Base-by-base conservation (phyloP, 768 basidiomycete genomes). In the Tulasnella sp. region DNA sequence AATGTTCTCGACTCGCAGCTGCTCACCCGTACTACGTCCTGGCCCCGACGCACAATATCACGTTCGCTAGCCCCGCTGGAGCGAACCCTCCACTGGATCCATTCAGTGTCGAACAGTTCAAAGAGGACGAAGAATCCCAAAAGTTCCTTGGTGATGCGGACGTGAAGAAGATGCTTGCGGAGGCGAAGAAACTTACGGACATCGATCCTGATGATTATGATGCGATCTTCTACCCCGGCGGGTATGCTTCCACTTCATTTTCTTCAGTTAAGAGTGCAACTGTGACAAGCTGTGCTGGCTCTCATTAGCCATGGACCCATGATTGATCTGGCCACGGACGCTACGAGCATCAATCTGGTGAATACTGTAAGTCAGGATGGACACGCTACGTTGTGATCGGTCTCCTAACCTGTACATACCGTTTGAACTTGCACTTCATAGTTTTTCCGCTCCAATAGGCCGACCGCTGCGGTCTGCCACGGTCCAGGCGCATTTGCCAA, bases 151-250 rank as follows among this genome's bases (percentile, higher is more conserved):
- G 73, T 0, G 84, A 89, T 65, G 67, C 71, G 8, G 71, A 70
- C 3, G 79, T 80, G n/a, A 74, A 76, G 63, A 64, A 69, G 15
- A 80, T 84, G 64, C 66, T 85, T 29, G 74, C 73, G 7, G 71
- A 71, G 31, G 78, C 85, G 2, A 80, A 82, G 71, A 79, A 75
- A 69, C 72, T 90, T 48, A 70, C 75, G 0, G 80, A 83, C 0
- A 76, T 90, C 63, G 74, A 76, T 49, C 71, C 70, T 3, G 68
- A 74, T 29, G 80, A 85, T 64, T 90, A 87, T 66, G 81, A 77
- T 53, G 87, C 82, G 12, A 72, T 91, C 57, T 88, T 85, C 71
- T 87, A 86, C 66, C 77, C 85, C 57, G 88, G 87, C 43, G 87
- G 88, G 68, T 70, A 60, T 54, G 69, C 63, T 17, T 10, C n/a